A percentile compares a stretch with the other conserved stretches of the same genome.
phyloP scores from a whole-genome alignment of 106 monocot genomes.

The Platanthera guangdongensis region DNA sequence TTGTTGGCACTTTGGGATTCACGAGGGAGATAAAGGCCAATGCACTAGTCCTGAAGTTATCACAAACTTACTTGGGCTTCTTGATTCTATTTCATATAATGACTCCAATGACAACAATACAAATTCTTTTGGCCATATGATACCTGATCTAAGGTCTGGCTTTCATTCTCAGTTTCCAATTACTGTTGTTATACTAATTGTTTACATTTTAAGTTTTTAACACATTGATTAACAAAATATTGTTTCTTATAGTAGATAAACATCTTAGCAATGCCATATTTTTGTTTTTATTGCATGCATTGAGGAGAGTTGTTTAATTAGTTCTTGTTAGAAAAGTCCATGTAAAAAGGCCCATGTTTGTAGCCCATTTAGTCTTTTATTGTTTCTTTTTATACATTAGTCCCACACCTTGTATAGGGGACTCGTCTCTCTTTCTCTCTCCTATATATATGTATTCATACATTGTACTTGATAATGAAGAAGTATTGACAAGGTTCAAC shows the following conservation, averaged over 20 bases:
- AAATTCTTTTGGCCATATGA: slow-evolving; percentile 29
- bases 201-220: background rate
- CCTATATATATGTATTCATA: no score
- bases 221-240: background rate
- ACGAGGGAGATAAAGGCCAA: slow-evolving; percentile 39
- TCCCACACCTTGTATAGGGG: no score
- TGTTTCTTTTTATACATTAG: no score
- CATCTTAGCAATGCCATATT: background rate
- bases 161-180: background rate
- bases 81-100: slow-evolving; percentile 59
- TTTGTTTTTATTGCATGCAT: background rate
- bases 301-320: background rate
- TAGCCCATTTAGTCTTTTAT: no score
- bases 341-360: no score
- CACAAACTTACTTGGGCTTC: slow-evolving; percentile 57
- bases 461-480: no score
- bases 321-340: no score
- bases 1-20: slow-evolving; percentile 50
- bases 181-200: background rate
- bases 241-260: background rate
- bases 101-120: slow-evolving; percentile 29
- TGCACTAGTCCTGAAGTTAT: slow-evolving; percentile 57
- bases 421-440: no score
- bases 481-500: no score
- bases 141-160: slow-evolving; percentile 52